Conservation (phyloP, 2,329 filamentous ascomycete species). For the Ophiostoma sp. region DNA sequence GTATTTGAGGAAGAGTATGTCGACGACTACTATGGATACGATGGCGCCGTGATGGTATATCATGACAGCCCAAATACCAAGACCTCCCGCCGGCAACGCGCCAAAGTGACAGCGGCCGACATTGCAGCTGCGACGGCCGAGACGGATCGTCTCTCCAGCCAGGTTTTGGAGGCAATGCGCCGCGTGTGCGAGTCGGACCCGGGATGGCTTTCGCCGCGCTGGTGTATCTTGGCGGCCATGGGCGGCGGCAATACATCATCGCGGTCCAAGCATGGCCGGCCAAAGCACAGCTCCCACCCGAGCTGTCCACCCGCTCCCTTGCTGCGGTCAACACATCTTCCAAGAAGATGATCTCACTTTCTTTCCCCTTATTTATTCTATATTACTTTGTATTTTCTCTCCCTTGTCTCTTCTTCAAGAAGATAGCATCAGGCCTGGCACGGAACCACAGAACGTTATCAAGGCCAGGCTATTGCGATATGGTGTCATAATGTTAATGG, state of each 20-base stretch:
- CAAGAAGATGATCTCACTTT: neutral
- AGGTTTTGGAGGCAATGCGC: constrained; percentile 28
- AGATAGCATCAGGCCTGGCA: neutral
- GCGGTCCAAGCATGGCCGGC: neutral
- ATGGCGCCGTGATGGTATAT: neutral
- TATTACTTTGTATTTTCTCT: neutral
- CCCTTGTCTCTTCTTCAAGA: neutral
- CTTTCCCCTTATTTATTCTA: neutral
- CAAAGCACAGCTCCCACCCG: neutral
- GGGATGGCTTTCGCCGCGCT: constrained; percentile 36
- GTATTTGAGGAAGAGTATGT: constrained; percentile 17
- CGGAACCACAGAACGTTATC: neutral
- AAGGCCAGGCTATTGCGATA: neutral
- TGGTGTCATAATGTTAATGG: neutral
- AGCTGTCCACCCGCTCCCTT: neutral
- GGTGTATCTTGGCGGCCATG: constrained; percentile 34
- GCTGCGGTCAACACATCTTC: neutral
- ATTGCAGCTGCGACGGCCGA: constrained; percentile 25
- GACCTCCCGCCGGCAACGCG: neutral
- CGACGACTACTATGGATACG: constrained; percentile 25
- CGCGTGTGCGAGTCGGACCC: constrained; percentile 23
- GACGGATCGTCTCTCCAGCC: constrained; percentile 36
- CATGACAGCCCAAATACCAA: neutral
- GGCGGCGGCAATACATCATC: neutral
- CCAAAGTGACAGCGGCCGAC: neutral